These are phyloP conservation scores for Ganoderma multipileum DNA, from an alignment of 1,284 basidiomycete species.

Conservation along the genomic window DNA sequence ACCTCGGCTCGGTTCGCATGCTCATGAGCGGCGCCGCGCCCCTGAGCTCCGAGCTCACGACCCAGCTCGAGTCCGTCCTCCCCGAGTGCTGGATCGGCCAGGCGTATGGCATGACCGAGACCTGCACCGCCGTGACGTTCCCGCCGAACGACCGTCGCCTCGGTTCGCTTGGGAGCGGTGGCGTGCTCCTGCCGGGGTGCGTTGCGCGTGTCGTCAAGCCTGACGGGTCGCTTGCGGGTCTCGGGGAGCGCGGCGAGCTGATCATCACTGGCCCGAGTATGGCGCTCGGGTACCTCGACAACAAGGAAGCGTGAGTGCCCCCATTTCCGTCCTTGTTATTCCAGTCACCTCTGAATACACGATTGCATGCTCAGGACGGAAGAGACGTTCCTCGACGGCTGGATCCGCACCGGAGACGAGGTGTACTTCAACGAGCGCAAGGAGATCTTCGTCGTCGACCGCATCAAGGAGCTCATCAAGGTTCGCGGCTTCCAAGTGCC, in stretches of 20 bases:
- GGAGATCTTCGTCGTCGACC: slow-evolving; percentile 53
- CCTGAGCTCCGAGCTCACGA: slow-evolving; percentile 68
- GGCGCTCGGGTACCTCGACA: slow-evolving; percentile 48
- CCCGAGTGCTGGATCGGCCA: slow-evolving; percentile 70
- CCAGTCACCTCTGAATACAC: neutral
- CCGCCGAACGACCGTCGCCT: slow-evolving; percentile 33
- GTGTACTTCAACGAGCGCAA: slow-evolving; percentile 48
- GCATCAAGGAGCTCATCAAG: slow-evolving; percentile 44
- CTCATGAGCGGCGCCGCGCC: slow-evolving; percentile 80
- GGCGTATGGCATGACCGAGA: slow-evolving; percentile 65
- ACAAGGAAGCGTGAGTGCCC: slow-evolving; percentile 48
- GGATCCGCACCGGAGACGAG: slow-evolving; percentile 55
- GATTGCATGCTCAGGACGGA: slow-evolving; percentile 39
- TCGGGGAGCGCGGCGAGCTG: slow-evolving; percentile 51
- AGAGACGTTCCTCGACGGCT: slow-evolving; percentile 52
- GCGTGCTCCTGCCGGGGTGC: slow-evolving; percentile 47
- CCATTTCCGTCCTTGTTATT: neutral
- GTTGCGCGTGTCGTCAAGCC: slow-evolving; percentile 47
- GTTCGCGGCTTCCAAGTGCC: slow-evolving; percentile 44
- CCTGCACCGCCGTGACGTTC: slow-evolving; percentile 54
- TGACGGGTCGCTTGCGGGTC: slow-evolving; percentile 47
- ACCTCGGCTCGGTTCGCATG: slow-evolving; percentile 65
- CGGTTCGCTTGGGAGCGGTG: slow-evolving; percentile 45
- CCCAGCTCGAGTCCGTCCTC: slow-evolving; percentile 57
- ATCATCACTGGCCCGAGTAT: slow-evolving; percentile 47